Evolutionary conservation across 2,329 filamentous ascomycete genomes (phyloP).

Genomic region (Exophiala bonariae): DNA sequence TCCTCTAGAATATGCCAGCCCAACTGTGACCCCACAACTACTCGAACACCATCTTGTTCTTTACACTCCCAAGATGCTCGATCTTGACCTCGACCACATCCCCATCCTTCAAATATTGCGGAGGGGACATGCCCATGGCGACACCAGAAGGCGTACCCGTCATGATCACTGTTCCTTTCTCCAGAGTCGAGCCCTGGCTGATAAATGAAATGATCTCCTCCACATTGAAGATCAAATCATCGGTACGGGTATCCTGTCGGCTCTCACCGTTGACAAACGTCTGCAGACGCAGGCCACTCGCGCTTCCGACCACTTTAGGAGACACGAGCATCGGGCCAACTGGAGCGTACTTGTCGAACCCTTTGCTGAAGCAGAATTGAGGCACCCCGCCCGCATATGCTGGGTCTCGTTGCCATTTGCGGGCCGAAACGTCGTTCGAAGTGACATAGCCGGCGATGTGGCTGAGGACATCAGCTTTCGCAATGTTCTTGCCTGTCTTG

Average conservation of each 20-base stretch:
- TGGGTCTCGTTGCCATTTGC: constrained; percentile 54
- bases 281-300: constrained; percentile 39
- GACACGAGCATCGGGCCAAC: constrained; percentile 53
- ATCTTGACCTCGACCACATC: constrained; percentile 47
- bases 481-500: constrained; percentile 52
- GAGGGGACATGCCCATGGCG: constrained; percentile 30
- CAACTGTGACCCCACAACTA: no score
- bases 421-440: constrained; percentile 57
- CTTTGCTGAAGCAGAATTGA: constrained; percentile 59
- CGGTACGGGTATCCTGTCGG: constrained; percentile 49
- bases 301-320: constrained; percentile 28
- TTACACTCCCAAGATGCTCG: constrained; percentile 48
- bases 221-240: constrained; percentile 52
- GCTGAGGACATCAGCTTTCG: constrained; percentile 42
- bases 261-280: constrained; percentile 53
- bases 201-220: constrained; percentile 48
- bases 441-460: constrained; percentile 57
- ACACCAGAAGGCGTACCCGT: constrained; percentile 41
- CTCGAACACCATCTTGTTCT: constrained; percentile 36
- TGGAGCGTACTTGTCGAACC: constrained; percentile 58
- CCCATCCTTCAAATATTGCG: constrained; percentile 35
- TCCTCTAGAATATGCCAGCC: no score
- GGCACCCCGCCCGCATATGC: constrained; percentile 52
- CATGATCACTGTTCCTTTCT: constrained; percentile 52
- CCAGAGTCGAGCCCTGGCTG: constrained; percentile 51